Conservation (phyloP, 1,284 basidiomycete species). For the Vanrija pseudolonga region DNA sequence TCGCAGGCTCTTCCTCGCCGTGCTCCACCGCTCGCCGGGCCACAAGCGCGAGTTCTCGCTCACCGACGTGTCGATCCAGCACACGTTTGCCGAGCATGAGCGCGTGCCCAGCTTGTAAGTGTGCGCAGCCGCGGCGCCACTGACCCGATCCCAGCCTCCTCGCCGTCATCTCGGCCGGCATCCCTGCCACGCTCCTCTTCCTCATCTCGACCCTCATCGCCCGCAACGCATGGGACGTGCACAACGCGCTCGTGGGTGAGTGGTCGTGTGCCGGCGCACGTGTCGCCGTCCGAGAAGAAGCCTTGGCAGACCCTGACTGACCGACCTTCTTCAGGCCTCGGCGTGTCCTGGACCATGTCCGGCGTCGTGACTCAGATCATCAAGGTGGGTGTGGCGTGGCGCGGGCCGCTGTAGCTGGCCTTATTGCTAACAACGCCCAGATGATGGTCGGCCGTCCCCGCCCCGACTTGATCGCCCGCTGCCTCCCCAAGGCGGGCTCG, state of each 20-base stretch:
- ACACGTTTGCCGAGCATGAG: constrained; percentile 74
- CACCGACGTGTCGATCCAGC: constrained; percentile 64
- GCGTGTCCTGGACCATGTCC: constrained; percentile 66
- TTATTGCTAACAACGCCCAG: no score
- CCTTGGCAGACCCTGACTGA: background rate
- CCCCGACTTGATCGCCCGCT: constrained; percentile 77
- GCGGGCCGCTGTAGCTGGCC: no score
- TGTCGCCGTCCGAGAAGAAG: background rate
- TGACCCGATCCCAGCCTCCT: constrained; percentile 52
- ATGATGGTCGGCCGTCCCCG: constrained; percentile 76
- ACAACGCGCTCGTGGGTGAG: constrained; percentile 69
- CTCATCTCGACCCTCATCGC: constrained; percentile 66
- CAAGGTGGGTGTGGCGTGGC: constrained; percentile 59
- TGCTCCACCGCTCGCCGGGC: constrained; percentile 68
- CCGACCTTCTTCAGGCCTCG: constrained; percentile 64
- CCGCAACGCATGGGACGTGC: constrained; percentile 81
- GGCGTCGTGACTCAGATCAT: constrained; percentile 77
- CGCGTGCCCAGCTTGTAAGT: constrained; percentile 66
- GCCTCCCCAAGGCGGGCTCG: constrained; percentile 65
- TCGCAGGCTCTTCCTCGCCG: constrained; percentile 62
- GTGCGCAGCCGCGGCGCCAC: background rate
- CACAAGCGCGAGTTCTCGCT: constrained; percentile 81
- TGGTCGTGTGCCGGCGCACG: constrained; percentile 3
- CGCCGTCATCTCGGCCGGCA: constrained; percentile 64
- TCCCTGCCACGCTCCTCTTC: constrained; percentile 66